These are phyloP conservation scores for Effrenium voratum DNA, from an alignment of 73 alveolate species.

Conservation along the genomic window DNA sequence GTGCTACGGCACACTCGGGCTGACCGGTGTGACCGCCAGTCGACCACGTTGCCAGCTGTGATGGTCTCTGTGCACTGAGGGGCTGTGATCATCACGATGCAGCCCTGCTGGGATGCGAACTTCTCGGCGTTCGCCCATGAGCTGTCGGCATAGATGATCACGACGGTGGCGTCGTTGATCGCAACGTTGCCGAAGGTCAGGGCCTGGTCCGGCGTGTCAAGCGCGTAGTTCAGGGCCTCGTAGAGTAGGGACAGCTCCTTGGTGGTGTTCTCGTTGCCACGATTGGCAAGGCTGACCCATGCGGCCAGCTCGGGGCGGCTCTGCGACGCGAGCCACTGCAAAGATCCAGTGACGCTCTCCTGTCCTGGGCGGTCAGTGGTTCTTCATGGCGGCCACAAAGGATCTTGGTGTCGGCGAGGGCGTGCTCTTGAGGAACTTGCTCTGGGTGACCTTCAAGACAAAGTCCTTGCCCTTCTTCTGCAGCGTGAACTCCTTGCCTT, in stretches of 20 bases:
- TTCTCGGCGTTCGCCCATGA: neutral
- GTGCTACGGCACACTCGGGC: neutral
- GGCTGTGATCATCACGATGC: neutral
- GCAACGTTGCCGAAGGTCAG: neutral
- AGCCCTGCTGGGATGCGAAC: neutral
- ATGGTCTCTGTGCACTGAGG: neutral
- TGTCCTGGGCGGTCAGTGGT: neutral
- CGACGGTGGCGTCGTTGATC: neutral
- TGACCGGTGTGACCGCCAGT: conserved; percentile 1
- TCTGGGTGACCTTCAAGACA: neutral
- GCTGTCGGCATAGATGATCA: neutral
- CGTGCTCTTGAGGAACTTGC: neutral
- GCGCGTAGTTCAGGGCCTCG: neutral
- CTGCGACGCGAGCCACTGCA: neutral
- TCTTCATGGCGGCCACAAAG: neutral
- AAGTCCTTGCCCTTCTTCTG: neutral
- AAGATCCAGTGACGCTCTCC: neutral
- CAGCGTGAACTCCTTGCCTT: neutral
- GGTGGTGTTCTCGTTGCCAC: too few relatives aligned
- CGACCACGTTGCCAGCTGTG: neutral
- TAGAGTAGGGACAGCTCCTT: neutral
- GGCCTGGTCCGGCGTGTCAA: neutral
- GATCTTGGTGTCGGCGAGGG: neutral
- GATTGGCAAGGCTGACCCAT: neutral
- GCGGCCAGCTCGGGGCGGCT: neutral